Evolutionary conservation across 2,329 filamentous ascomycete species (phyloP).

Genomic region (Fusarium floridanum): DNA sequence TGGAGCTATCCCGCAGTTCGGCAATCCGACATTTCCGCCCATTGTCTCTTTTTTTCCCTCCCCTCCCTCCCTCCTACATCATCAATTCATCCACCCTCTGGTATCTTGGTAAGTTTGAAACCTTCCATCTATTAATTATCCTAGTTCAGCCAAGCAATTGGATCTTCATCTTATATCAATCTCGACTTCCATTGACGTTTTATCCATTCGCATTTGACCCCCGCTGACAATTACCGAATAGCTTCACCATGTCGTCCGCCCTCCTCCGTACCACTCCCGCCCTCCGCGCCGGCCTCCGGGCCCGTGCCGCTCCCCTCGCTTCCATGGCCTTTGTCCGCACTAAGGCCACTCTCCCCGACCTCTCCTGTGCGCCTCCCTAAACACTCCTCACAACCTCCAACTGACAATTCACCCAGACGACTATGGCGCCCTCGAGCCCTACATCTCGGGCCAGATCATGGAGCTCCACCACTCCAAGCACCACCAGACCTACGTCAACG

Average conservation of each 20-base stretch:
- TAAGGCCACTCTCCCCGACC: conserved; percentile 94
- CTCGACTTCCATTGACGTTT: background rate
- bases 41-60: conserved; percentile 18
- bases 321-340: conserved; percentile 82
- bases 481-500: conserved; percentile 93
- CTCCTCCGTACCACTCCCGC: conserved; percentile 79
- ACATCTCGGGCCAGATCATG: conserved; percentile 93
- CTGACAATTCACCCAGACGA: conserved; percentile 73
- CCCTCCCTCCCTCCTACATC: conserved; percentile 47
- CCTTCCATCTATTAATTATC: background rate
- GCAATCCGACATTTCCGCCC: conserved; percentile 44
- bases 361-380: conserved; percentile 61
- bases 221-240: conserved; percentile 29
- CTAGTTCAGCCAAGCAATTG: background rate
- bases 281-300: conserved; percentile 78
- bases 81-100: conserved; percentile 31
- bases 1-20: conserved; percentile 35
- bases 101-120: background rate
- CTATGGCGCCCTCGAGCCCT: conserved; percentile 91
- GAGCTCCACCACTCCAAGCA: conserved; percentile 95
- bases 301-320: conserved; percentile 71
- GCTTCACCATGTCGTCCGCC: conserved; percentile 75
- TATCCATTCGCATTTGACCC: background rate
- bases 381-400: background rate
- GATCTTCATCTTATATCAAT: background rate